Percentiles rank a stretch among this genome's conserved stretches.
phyloP scores from a whole-genome alignment of 352 stramenopile species.

The Ophiocytium majus region DNA sequence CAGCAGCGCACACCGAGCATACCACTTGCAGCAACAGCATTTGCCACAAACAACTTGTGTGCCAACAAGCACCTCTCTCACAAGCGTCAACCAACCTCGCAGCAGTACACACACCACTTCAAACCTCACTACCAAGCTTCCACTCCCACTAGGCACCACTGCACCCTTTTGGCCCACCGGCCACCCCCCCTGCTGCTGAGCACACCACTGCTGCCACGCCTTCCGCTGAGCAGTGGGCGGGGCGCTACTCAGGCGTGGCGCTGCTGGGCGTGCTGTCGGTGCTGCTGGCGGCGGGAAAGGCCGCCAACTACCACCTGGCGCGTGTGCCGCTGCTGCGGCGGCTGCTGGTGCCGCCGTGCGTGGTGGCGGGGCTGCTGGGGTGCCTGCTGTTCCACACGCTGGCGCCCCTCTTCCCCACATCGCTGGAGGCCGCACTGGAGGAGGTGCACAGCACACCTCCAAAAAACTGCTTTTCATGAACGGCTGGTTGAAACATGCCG shows the following conservation, averaged over 20 bases:
- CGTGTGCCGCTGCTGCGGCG: slow-evolving; percentile 30
- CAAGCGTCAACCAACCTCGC: not conserved
- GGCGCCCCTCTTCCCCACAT: slow-evolving; percentile 1
- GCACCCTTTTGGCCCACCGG: not conserved
- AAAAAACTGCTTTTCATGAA: too few relatives aligned
- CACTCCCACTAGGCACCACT: not conserved
- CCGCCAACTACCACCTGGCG: slow-evolving; percentile 33
- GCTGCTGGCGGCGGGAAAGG: slow-evolving; percentile 39
- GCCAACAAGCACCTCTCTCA: too few relatives aligned
- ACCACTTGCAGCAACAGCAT: too few relatives aligned
- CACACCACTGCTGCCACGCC: not conserved
- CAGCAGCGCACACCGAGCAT: too few relatives aligned
- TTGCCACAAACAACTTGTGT: too few relatives aligned
- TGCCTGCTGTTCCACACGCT: slow-evolving; percentile 45
- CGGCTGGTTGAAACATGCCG: too few relatives aligned
- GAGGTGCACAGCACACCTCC: not conserved
- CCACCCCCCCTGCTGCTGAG: not conserved
- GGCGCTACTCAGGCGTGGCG: slow-evolving; percentile 44
- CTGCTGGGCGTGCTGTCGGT: slow-evolving; percentile 39
- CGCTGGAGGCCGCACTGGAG: slow-evolving; percentile 32
- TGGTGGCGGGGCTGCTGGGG: slow-evolving; percentile 43
- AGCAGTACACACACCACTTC: not conserved
- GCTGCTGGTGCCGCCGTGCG: slow-evolving; percentile 33
- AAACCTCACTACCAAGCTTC: not conserved
- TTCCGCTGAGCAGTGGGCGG: slow-evolving; percentile 26